Conservation (phyloP, 116 monocot species). For the Zostera marina region DNA sequence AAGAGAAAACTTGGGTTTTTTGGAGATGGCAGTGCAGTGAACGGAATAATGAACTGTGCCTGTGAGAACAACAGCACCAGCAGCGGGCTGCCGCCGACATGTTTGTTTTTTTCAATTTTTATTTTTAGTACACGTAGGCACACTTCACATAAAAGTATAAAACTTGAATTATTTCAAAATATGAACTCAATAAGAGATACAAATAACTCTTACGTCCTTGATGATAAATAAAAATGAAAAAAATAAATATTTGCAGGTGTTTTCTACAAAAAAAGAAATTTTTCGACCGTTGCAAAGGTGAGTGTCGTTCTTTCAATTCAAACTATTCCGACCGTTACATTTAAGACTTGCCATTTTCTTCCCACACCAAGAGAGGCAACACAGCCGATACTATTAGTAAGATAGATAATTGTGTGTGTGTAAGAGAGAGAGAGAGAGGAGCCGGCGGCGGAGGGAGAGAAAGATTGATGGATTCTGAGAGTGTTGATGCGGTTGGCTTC, state of each 20-base stretch:
- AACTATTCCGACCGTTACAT: constrained; percentile 6
- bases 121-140: not conserved
- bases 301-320: not conserved
- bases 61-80: not conserved
- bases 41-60: not conserved
- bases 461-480: constrained; percentile 3
- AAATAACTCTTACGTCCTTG: no score
- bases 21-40: not conserved
- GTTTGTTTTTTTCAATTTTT: not conserved
- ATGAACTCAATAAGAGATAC: no score
- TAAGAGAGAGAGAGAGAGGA: not conserved
- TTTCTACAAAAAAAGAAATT: not conserved
- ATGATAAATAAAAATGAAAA: no score
- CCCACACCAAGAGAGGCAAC: no score
- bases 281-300: not conserved
- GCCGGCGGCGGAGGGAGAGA: constrained; percentile 1
- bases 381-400: not conserved
- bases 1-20: not conserved
- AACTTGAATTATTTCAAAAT: no score
- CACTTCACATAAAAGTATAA: no score
- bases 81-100: not conserved
- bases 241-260: not conserved
- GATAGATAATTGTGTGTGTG: no score
- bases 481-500: not conserved
- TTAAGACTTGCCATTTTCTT: not conserved